These are phyloP conservation scores for Clausena lansium DNA, from an alignment of 345 rosid genomes.

Conservation along the genomic window DNA sequence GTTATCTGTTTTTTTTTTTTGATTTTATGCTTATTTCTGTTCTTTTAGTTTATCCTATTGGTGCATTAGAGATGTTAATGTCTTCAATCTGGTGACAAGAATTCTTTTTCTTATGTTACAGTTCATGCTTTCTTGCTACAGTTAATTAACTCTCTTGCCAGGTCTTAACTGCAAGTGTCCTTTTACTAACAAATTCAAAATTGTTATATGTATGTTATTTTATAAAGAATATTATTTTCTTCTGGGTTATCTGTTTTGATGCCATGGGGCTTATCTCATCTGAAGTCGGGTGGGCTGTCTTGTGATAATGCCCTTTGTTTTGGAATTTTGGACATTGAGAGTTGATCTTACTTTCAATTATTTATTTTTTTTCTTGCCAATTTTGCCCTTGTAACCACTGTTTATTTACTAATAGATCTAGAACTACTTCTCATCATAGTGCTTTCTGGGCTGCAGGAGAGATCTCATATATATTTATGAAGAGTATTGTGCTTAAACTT, in stretches of 20 bases:
- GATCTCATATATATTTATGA: conserved; percentile 54
- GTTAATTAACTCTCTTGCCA: not conserved
- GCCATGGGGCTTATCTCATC: not conserved
- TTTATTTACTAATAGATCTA: not conserved
- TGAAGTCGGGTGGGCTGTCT: not conserved
- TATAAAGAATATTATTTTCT: not conserved
- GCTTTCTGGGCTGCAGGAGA: conserved; percentile 46
- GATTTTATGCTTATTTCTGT: not conserved
- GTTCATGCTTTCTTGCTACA: not conserved
- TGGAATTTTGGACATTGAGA: not conserved
- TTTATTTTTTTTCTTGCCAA: not conserved
- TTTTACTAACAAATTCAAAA: not conserved
- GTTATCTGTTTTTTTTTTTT: not conserved
- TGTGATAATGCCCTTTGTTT: not conserved
- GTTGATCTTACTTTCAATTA: not conserved
- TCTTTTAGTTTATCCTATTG: not conserved
- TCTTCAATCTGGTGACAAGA: not conserved
- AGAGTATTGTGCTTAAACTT: conserved; percentile 57
- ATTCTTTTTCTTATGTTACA: not conserved
- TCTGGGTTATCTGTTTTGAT: not conserved
- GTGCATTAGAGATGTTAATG: not conserved
- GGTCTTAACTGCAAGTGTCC: not conserved
- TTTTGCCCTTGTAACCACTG: not conserved
- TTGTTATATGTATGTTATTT: not conserved
- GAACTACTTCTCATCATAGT: conserved; percentile 10